A percentile compares a stretch with the other conserved stretches of the same genome.
These are phyloP conservation scores for Neurospora terricola DNA, from an alignment of 495 filamentous ascomycete species.

Conservation along the genomic window DNA sequence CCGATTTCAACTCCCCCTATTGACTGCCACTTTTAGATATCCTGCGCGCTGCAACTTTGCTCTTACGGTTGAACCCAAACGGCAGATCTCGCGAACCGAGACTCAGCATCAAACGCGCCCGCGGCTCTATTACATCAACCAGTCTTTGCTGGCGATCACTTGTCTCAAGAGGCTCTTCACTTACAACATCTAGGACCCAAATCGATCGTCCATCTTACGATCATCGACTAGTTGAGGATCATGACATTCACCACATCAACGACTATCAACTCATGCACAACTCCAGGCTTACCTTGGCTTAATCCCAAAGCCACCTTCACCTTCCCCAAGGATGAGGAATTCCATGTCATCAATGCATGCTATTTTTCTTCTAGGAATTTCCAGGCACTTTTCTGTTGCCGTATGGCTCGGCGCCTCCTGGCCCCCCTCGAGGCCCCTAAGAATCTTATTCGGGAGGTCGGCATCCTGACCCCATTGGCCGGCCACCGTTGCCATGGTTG, in stretches of 20 bases:
- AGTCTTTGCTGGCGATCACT: slow-evolving; percentile 7
- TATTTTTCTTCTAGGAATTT: not conserved
- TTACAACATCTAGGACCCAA: not conserved
- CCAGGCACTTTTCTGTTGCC: not conserved
- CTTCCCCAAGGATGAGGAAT: no score
- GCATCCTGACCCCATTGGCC: slow-evolving; percentile 13
- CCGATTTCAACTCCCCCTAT: not conserved
- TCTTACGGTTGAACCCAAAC: not conserved
- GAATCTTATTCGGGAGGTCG: not conserved
- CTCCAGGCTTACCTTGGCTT: not conserved
- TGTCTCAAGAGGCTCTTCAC: slow-evolving; percentile 11
- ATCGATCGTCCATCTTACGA: not conserved
- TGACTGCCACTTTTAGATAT: not conserved
- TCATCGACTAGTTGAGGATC: not conserved
- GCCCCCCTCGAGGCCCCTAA: not conserved
- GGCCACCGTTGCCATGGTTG: slow-evolving; percentile 1
- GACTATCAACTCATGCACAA: not conserved
- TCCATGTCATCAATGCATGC: not conserved
- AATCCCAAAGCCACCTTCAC: not conserved
- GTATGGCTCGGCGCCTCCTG: no score
- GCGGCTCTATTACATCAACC: no score
- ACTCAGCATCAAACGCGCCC: not conserved
- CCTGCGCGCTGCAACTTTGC: not conserved
- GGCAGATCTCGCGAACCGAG: not conserved
- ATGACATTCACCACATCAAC: not conserved